A percentile compares a stretch with the other conserved stretches of the same genome.
Evolutionary conservation across 1,284 basidiomycete genomes (phyloP).

Genomic region (Acaromyces ingoldii): DNA sequence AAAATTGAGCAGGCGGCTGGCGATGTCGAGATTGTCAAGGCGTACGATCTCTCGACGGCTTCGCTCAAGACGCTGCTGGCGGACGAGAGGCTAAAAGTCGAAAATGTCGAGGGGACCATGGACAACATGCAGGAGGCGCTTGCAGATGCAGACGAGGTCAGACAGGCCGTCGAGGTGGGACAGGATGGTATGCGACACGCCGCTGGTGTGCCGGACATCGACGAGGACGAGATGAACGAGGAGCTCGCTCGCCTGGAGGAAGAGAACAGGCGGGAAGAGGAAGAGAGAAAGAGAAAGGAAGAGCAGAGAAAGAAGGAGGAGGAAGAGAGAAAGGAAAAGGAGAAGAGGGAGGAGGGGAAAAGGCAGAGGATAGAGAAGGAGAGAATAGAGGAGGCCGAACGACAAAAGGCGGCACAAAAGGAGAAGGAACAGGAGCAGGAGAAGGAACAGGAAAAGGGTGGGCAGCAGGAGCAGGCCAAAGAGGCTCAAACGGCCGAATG

Average conservation of each 20-base stretch:
- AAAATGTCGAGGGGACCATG: constrained; percentile 76
- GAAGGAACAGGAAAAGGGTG: no score
- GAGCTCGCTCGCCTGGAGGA: constrained; percentile 22
- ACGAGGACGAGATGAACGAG: constrained; percentile 47
- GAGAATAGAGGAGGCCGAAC: background rate
- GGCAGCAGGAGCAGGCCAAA: no score
- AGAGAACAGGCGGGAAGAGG: constrained; percentile 19
- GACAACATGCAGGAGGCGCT: constrained; percentile 77
- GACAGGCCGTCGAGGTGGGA: constrained; percentile 68
- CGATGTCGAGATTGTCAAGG: constrained; percentile 82
- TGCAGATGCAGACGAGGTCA: constrained; percentile 73
- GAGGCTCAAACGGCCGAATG: background rate
- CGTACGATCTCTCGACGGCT: constrained; percentile 72
- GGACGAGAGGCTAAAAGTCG: constrained; percentile 71
- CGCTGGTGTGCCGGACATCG: constrained; percentile 44
- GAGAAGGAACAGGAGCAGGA: no score
- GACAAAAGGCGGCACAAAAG: no score
- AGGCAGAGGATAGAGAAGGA: background rate
- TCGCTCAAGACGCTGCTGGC: constrained; percentile 71
- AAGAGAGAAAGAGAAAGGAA: constrained; percentile 15
- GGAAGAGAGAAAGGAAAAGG: constrained; percentile 15
- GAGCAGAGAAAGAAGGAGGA: constrained; percentile 17
- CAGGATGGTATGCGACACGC: constrained; percentile 62
- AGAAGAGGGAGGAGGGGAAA: constrained; percentile 14
- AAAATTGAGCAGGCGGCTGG: constrained; percentile 80